Base-by-base conservation (phyloP, 768 basidiomycete genomes). In the Collybia nuda region DNA sequence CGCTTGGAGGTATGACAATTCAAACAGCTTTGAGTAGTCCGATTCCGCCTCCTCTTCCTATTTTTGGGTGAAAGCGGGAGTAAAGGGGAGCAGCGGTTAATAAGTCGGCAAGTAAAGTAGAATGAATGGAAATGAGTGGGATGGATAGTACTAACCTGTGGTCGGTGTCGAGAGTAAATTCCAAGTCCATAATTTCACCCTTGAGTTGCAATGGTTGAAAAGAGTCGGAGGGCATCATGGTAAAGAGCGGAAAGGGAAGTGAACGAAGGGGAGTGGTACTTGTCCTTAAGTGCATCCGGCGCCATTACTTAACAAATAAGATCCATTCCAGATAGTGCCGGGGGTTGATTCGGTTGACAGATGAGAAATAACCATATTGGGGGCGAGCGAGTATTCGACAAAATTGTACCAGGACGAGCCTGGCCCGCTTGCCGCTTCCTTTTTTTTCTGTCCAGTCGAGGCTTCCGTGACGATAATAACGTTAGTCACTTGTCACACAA, bases 1-100 rank as follows among this genome's bases (percentile, higher is more conserved):
- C 93, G 76, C 73, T 96, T 96, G 47, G 93, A 93, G 40, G 92
- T 93, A 70, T 96, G 93, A 72, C 93, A 96, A 62, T 91, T 91
- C 53, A 86, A 72, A 63, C 85, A 88, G 64, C 88, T 90, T 74
- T 94, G 89, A 2, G 92, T 94, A 41, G 93, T 94, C 63, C 93
- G 79, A 73, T 96, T 96, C 62, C 93, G 81, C 65, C 93, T 85
- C 60, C 92, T 79, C 66, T 88, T 93, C 70, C 89, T 80, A 72
- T 71, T 75, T 75, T 74, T 71, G 74, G 73, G 67, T 61, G 67
- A 68, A 68, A 57, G 62, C 68, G 72, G 73, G 62, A 39, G 69
- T 71, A 73, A 69, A 70, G 71, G 67, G 74, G 74, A 67, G 55
- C 65, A 64, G 39, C 72, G 73, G 73, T 69, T 72, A 75, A 74